Percentiles rank a stretch among this genome's conserved stretches.
Evolutionary conservation across 2,329 filamentous ascomycete species (phyloP).

Genomic region (Fusarium falciforme): DNA sequence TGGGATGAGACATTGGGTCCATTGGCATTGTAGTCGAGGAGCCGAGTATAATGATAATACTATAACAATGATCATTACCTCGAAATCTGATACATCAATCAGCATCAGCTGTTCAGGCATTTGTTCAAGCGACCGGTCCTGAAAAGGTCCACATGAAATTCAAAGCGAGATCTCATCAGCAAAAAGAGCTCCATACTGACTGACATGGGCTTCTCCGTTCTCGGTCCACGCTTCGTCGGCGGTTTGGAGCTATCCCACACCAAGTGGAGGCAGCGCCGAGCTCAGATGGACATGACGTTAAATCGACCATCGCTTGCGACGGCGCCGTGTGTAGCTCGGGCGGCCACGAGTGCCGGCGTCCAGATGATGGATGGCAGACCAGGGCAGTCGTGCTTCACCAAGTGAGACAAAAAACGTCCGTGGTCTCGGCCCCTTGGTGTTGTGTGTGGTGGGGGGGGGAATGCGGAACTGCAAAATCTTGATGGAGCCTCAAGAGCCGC

Average conservation of each 20-base stretch:
- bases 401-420: constrained; percentile 34
- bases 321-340: constrained; percentile 24
- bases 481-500: constrained; percentile 5
- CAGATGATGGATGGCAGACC: constrained; percentile 5
- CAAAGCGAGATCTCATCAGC: not conserved
- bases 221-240: constrained; percentile 16
- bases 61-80: not conserved
- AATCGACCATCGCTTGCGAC: constrained; percentile 24
- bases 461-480: constrained; percentile 9
- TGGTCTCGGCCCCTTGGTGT: constrained; percentile 34
- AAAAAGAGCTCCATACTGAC: constrained; percentile 21
- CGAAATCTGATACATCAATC: not conserved
- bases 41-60: not conserved
- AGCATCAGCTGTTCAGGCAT: not conserved
- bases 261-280: constrained; percentile 39
- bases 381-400: constrained; percentile 18
- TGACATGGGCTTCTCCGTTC: constrained; percentile 24
- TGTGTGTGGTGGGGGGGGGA: constrained; percentile 21
- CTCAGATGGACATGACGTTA: constrained; percentile 37
- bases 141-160: not conserved
- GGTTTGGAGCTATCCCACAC: constrained; percentile 30
- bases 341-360: constrained; percentile 30
- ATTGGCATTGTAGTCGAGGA: not conserved
- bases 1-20: not conserved
- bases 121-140: not conserved